Evolutionary conservation across 805 yeast genomes (phyloP), one percentile per base, ranked within the genome.

Genomic region (Wickerhamiella sergipiensis): DNA sequence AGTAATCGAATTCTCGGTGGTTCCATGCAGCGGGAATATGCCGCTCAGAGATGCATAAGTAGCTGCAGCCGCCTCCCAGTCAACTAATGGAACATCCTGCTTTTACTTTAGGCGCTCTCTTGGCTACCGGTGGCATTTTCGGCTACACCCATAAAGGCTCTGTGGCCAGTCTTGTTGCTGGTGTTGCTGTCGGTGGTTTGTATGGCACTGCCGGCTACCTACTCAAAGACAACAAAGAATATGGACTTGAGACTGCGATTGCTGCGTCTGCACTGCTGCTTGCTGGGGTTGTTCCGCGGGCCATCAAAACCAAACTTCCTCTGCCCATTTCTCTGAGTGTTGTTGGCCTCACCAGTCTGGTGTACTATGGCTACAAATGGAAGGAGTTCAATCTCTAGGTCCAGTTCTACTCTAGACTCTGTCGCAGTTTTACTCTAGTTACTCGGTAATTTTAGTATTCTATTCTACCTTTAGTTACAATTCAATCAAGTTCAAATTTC

Each of bases 221-320:
- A 57, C 69, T 87, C 54, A 75, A 77, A 56, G 69, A 80, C 50
- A 85, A 86, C 63, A 80, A 78, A 54, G 88, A 85, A 62, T 78
- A 77, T 67, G 96, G 96, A 44, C 73, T 89, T 56, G 89, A 85
- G 63, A 64, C 83, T 17, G 95, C 95, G 0, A 68, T 88, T 50
- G 83, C 80, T 12, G 76, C 89, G 1, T 81, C 94, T 5, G 58
- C 79, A 1, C 61, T 84, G 17, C 73, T 89, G 58, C 65, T 83
- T 10, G 74, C 75, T 42, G 89, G 90, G 8, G 88, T 94, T 26
- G 57, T 83, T n/a, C 76, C 79, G 33, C 76, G 97, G 61, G 79
- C 86, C 8, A 54, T 77, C 50, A 78, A 79, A 36, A 72, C 79
- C 8, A 72, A 71, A 55, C 84, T 84, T 62, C 90, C 95, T 0